These are phyloP conservation scores for Acacia confusa DNA, from an alignment of 306 rosid genomes.

Conservation along the genomic window DNA sequence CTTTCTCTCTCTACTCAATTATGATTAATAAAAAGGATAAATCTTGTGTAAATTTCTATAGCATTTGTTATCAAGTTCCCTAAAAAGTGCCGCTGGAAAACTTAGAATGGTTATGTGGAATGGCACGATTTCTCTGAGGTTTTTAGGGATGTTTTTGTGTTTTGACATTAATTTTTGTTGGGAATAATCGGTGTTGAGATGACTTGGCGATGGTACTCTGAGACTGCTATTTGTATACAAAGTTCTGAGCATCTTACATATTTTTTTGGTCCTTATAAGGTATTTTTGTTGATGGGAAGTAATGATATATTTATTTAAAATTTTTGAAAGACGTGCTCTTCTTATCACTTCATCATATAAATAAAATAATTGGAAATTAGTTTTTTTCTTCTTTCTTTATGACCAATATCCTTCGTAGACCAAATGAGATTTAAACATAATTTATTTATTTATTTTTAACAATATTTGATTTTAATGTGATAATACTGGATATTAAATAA, in stretches of 20 bases:
- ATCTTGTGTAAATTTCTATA: neutral
- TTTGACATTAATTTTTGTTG: too few relatives aligned
- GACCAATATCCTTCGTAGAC: neutral
- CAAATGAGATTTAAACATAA: neutral
- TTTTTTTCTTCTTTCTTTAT: too few relatives aligned
- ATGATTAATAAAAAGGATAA: neutral
- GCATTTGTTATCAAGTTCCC: neutral
- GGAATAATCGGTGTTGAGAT: neutral
- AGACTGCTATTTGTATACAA: too few relatives aligned
- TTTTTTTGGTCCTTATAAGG: too few relatives aligned
- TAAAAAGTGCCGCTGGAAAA: neutral
- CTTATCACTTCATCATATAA: neutral
- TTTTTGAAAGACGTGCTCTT: neutral
- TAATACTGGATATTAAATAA: too few relatives aligned
- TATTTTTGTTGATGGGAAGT: too few relatives aligned
- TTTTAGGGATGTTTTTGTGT: too few relatives aligned
- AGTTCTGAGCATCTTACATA: too few relatives aligned
- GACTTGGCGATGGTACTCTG: neutral
- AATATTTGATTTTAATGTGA: neutral
- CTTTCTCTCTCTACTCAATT: neutral
- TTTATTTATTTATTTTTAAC: too few relatives aligned
- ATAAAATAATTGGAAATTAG: too few relatives aligned
- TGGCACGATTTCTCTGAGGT: neutral
- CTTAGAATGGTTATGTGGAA: neutral
- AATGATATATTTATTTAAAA: too few relatives aligned